Conservation (phyloP, 2,329 filamentous ascomycete species). For the Harringtonia lauricola region DNA sequence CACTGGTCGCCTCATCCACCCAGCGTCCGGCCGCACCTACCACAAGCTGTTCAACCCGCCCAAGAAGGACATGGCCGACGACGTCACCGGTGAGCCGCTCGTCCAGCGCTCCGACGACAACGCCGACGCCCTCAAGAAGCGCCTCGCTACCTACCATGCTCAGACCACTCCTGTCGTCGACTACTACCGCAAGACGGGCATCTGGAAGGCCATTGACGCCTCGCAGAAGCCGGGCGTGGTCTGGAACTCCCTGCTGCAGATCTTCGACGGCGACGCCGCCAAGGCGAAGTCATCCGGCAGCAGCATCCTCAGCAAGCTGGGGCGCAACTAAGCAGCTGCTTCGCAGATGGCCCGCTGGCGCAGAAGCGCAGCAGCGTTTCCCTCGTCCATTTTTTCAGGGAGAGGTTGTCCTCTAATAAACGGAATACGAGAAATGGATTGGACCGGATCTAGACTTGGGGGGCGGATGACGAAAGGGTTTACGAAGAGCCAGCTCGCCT, state of each 20-base stretch:
- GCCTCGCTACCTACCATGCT: constrained; percentile 81
- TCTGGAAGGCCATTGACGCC: constrained; percentile 93
- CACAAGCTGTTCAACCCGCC: constrained; percentile 99
- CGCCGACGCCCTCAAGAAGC: constrained; percentile 89
- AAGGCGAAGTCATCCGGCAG: constrained; percentile 25
- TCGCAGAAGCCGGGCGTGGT: constrained; percentile 93
- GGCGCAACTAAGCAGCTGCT: not conserved
- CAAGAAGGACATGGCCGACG: constrained; percentile 88
- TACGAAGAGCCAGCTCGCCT: too few relatives aligned
- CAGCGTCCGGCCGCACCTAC: constrained; percentile 90
- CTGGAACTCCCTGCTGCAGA: constrained; percentile 82
- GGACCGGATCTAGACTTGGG: too few relatives aligned
- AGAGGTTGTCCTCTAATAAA: too few relatives aligned
- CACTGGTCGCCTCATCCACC: constrained; percentile 91
- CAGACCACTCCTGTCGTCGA: constrained; percentile 88
- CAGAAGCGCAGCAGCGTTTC: not conserved
- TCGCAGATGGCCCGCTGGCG: too few relatives aligned
- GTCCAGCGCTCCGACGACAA: constrained; percentile 97
- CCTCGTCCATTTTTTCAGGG: too few relatives aligned
- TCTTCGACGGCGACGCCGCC: constrained; percentile 61
- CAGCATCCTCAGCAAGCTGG: constrained; percentile 31
- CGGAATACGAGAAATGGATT: too few relatives aligned
- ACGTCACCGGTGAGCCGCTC: constrained; percentile 90
- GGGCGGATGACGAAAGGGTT: too few relatives aligned
- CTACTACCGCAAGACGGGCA: constrained; percentile 96